Evolutionary conservation across 805 yeast species (phyloP).

Genomic region (Clavispora carvajalis): DNA sequence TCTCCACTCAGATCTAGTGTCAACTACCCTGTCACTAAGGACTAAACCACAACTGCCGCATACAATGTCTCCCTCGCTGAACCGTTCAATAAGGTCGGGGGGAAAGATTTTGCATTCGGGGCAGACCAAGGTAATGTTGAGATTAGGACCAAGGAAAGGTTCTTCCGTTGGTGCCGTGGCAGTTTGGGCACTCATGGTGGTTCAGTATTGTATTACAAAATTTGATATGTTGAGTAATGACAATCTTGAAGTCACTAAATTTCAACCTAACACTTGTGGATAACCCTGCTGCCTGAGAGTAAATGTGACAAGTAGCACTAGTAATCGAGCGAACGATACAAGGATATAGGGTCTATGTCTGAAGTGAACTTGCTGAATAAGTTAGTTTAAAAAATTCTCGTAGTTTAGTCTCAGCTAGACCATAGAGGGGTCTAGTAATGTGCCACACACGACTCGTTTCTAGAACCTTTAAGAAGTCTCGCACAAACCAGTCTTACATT

Average conservation of each 20-base stretch:
- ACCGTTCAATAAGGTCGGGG: constrained; percentile 90
- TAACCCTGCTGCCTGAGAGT: background rate
- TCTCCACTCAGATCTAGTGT: constrained; percentile 97
- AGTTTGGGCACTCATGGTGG: constrained; percentile 8
- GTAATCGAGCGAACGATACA: constrained; percentile 2
- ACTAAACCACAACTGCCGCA: constrained; percentile 97
- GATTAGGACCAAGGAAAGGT: constrained; percentile 61
- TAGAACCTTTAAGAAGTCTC: background rate
- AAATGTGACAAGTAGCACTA: background rate
- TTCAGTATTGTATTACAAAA: background rate
- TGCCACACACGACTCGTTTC: background rate
- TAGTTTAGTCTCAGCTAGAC: background rate
- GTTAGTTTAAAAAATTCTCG: background rate
- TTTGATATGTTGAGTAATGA: background rate
- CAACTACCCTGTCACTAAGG: constrained; percentile 85
- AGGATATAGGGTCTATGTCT: background rate
- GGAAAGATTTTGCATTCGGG: constrained; percentile 96
- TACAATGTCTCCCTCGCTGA: constrained; percentile 97
- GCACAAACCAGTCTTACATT: too few species aligned
- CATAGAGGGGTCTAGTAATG: background rate
- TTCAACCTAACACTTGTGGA: background rate
- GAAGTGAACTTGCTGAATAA: constrained; percentile 1
- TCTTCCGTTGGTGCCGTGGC: constrained; percentile 17
- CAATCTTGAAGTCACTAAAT: background rate
- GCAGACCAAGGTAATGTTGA: constrained; percentile 85